A percentile compares a stretch with the other conserved stretches of the same genome.
Conservation (phyloP, 331 rosid species). For the Erythrophleum ivorense region DNA sequence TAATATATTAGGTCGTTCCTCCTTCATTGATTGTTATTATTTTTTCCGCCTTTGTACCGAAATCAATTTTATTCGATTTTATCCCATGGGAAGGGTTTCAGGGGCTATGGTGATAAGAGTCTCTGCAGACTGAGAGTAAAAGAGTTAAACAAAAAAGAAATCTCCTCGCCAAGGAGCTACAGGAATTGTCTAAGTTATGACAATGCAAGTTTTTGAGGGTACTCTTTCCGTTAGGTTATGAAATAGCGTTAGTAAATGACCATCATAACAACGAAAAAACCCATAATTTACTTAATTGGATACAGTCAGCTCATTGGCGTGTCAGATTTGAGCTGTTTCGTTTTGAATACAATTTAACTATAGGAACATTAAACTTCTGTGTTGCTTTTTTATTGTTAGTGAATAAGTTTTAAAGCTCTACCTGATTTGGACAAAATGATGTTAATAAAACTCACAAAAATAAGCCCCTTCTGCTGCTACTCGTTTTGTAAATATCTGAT, state of each 20-base stretch:
- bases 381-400: slow-evolving; percentile 15
- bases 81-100: background rate
- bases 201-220: background rate
- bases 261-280: background rate
- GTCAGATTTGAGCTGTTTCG: slow-evolving; percentile 26
- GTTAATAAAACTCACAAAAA: slow-evolving; percentile 10
- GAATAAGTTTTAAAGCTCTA: slow-evolving; percentile 31
- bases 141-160: background rate
- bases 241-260: slow-evolving; percentile 24
- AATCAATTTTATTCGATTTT: slow-evolving; percentile 19
- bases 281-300: slow-evolving; percentile 15
- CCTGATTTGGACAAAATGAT: slow-evolving; percentile 15
- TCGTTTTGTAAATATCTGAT: background rate
- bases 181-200: slow-evolving; percentile 3
- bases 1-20: slow-evolving; percentile 21
- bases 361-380: slow-evolving; percentile 12
- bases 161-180: background rate
- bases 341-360: background rate
- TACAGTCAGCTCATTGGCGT: slow-evolving; percentile 27
- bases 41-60: background rate
- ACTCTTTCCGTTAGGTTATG: slow-evolving; percentile 24
- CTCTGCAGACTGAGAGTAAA: slow-evolving; percentile 25
- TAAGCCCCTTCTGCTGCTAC: background rate
- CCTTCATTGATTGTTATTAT: slow-evolving; percentile 12
- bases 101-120: slow-evolving; percentile 20